Percentiles rank a stretch among this genome's conserved stretches.
phyloP scores from a whole-genome alignment of 78 protist species.

The Emiliania huxleyi region DNA sequence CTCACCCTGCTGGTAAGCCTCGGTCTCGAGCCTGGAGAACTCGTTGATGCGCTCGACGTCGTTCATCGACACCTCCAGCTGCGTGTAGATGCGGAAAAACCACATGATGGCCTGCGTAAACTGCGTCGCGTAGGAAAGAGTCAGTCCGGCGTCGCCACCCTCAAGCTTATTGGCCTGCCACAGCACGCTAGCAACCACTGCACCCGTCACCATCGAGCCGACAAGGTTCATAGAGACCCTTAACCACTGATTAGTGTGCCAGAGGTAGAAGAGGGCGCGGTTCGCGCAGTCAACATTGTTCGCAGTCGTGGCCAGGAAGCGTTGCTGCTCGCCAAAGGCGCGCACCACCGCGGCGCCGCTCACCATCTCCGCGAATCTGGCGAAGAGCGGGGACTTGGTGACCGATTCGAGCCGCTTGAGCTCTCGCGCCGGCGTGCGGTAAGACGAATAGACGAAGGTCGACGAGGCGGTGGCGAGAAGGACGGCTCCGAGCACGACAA shows the following conservation, averaged over 20 bases:
- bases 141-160: not conserved
- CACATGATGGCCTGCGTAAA: not conserved
- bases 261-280: not conserved
- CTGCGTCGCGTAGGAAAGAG: not conserved
- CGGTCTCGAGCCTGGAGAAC: not conserved
- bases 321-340: not conserved
- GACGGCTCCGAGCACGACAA: not conserved
- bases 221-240: not conserved
- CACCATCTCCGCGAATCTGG: not conserved
- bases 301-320: not conserved
- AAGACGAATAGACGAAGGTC: not conserved
- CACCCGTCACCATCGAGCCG: not conserved
- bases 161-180: not conserved
- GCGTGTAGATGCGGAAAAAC: not conserved
- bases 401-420: conserved; percentile 70
- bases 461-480: too few relatives aligned
- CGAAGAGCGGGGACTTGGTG: conserved; percentile 67
- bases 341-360: not conserved
- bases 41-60: not conserved
- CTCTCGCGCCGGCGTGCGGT: conserved; percentile 28
- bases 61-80: not conserved
- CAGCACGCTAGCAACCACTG: not conserved
- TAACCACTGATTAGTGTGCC: not conserved
- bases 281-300: not conserved
- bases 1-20: not conserved